Base-by-base conservation (phyloP, 805 yeast species). In the Barnettozyma sucrosica region DNA sequence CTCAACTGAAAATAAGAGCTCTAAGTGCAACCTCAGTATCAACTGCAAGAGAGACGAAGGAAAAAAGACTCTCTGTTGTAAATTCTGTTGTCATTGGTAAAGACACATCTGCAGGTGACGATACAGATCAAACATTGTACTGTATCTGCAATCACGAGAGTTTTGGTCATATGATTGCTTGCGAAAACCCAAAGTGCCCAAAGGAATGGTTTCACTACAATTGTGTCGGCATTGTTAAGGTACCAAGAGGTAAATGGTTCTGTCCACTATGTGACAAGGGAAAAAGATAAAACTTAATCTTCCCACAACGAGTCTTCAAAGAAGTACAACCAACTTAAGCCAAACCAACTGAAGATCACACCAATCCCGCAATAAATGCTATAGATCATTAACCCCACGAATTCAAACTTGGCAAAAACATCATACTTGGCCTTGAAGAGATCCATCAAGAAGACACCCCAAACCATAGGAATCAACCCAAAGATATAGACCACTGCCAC, bases 351-450 rank as follows among this genome's bases (percentile, higher is more conserved):
- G 40, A 87, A 74, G 8, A 90, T 71, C 7, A 93, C 80, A 3
- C 99, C 99, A 16, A 87, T 51, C 0, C 88, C 79, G 64, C 97
- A 88, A 66, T 92, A 92, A 7, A 88, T 83, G 53, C 96, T 87
- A 48, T 88, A 77, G 10, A 81, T 67, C 89, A 93, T 88, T 54
- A 92, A 71, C 41, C 87, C 80, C 49, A 87, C 66, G 59, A 89
- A 92, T 64, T 88, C 87, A 49, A 79, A 75, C 55, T 71, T 77
- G 46, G 76, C 75, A 51, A 87, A 68, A 1, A 80, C 44, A 49
- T 65, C 75, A 55, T 75, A 80, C 51, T 71, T 76, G 48, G 70
- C 59, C 45, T 80, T 79, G 58, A 88, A 74, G 18, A 83, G 55
- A 32, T 82, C 85, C 38, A 81, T 64, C 5, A 76, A 46, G 49